phyloP scores from a whole-genome alignment of 2,329 filamentous ascomycete genomes.

The Ophioceras dolichostomum region DNA sequence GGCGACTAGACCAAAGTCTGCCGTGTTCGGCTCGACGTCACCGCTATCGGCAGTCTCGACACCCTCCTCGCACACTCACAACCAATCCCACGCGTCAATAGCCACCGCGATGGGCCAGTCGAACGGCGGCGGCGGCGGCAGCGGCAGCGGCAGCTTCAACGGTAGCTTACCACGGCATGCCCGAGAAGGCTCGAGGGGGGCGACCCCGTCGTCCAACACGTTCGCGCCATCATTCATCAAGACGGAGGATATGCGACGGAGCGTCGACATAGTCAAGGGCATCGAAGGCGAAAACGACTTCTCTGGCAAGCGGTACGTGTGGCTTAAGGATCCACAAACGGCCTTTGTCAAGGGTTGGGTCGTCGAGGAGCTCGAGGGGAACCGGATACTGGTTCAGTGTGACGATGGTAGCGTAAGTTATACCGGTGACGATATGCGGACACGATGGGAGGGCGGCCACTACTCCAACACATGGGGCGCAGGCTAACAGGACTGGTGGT shows the following conservation, averaged over 20 bases:
- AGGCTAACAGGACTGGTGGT: too few species aligned
- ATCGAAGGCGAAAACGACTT: conserved; percentile 99
- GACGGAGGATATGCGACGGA: conserved; percentile 57
- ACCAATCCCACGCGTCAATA: conserved; percentile 50
- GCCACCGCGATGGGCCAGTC: conserved; percentile 19
- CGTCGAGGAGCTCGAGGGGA: conserved; percentile 62
- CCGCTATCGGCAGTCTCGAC: conserved; percentile 21
- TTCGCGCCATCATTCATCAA: conserved; percentile 97
- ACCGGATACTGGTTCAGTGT: conserved; percentile 73
- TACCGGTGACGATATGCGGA: too few species aligned
- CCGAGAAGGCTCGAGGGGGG: conserved; percentile 49
- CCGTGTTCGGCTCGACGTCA: conserved; percentile 47
- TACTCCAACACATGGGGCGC: too few species aligned
- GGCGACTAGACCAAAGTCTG: conserved; percentile 66
- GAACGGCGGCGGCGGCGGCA: conserved; percentile 6
- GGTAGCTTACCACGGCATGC: conserved; percentile 22
- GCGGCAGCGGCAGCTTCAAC: too few species aligned
- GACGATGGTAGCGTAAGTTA: conserved; percentile 72
- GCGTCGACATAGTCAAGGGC: conserved; percentile 46
- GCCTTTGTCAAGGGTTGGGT: conserved; percentile 93
- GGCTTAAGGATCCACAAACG: conserved; percentile 75
- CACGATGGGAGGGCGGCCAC: not conserved
- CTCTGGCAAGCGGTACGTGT: conserved; percentile 96
- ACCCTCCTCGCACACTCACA: conserved; percentile 37
- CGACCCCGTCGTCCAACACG: conserved; percentile 57